These are phyloP conservation scores for Triangularia setosa DNA, from an alignment of 2,329 filamentous ascomycete species.

Conservation along the genomic window DNA sequence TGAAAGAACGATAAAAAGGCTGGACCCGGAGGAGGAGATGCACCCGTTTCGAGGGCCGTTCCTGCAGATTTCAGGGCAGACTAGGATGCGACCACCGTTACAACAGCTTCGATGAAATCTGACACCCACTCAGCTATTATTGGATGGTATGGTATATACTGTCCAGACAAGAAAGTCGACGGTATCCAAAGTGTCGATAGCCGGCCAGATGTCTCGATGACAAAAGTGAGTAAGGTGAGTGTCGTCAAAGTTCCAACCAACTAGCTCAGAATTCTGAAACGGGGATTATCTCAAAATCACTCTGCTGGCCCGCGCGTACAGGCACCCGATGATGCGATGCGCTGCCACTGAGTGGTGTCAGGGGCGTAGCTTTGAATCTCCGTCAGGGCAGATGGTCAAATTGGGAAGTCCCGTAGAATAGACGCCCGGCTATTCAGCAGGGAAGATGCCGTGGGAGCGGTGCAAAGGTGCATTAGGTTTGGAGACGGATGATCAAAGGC, in stretches of 20 bases:
- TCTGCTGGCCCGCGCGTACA: neutral
- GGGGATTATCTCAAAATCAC: neutral
- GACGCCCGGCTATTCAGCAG: neutral
- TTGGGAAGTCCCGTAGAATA: neutral
- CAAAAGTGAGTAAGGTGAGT: neutral
- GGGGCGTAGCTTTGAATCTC: neutral
- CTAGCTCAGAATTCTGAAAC: neutral
- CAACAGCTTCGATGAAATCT: neutral
- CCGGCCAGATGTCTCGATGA: neutral
- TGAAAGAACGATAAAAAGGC: neutral
- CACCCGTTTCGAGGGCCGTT: neutral
- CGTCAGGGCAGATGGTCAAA: neutral
- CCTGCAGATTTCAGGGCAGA: slow-evolving; percentile 1
- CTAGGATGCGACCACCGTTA: neutral
- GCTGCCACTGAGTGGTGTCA: neutral
- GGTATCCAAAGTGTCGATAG: neutral
- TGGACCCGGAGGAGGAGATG: neutral
- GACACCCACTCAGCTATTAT: neutral
- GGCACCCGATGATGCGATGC: neutral
- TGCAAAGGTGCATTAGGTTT: neutral
- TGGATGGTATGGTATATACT: neutral
- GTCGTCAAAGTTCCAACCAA: neutral
- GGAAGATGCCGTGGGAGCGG: neutral
- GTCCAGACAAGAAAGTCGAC: neutral
- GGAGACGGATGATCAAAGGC: neutral